Evolutionary conservation across 106 monocot genomes (phyloP), one percentile per base, ranked within the genome.

Genomic region (Dendrobium huoshanense): DNA sequence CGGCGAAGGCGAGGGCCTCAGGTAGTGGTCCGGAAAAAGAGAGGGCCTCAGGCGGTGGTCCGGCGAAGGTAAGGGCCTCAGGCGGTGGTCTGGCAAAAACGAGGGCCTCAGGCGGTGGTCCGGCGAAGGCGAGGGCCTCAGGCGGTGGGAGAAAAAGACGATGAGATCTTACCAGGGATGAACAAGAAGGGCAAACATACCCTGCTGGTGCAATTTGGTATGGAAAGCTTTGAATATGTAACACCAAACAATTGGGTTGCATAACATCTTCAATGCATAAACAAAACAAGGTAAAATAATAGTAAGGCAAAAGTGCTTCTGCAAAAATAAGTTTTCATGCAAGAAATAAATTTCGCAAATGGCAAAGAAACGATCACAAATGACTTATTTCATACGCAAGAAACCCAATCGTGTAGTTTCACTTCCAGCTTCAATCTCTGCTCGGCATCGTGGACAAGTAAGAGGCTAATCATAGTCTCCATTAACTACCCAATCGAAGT

Each of bases 401-500:
- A 92, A 98, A 85, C 98, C 98, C 88, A 98, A 82, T 75, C 98
- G 80, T 77, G 91, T 98, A 44, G 88, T 95, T 79, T 85, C 83
- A 70, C 58, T 90, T 88, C 86, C 91, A 41, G 78, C 87, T 86
- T 91, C 91, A 42, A 98, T 85, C 37, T 75, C 84, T 77, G 44
- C 87, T 83, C 88, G 80, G 78, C 98, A 98, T 7, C 77, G 73
- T 16, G 85, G 88, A 70, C 98, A 98, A 40, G 74, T 85, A 48
- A 89, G 89, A 79, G 98, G 98, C 98, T 95, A 98, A 82, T 91
- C 92, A 88, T 93, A 98, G 22, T 94, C 94, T 76, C 92, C 92
- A 86, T 98, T 90, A 77, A 98, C 88, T 82, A 98, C 98, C 98
- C 98, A 98, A 77, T 94, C 98, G 83, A 94, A 91, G 72, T 98